Evolutionary conservation across 2,329 filamentous ascomycete genomes (phyloP), one percentile per base, ranked within the genome.

Genomic region (Alternaria gaisen): DNA sequence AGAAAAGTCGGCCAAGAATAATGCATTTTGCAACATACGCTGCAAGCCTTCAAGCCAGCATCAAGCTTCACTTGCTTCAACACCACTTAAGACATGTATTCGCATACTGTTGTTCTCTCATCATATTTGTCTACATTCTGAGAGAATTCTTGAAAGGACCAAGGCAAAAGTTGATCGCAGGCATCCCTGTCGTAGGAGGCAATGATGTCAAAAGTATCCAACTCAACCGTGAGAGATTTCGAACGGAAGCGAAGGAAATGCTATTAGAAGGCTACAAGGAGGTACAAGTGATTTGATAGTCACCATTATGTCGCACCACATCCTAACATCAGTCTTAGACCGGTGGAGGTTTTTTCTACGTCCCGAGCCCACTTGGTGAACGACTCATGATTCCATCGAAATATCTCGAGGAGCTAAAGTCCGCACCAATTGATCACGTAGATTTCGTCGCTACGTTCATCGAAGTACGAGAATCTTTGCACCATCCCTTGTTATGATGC

Each of bases 361-460:
- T 51, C 30, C 47, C 47, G 18, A 36, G 30, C 30, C 30, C 30
- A 51, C 14, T 24, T 36, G 47, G 30, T 12, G 47, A 51, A 24
- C 47, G 47, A 22, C 32, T 51, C 18, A 51, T 51, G 47, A 51
- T 51, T n/a, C 47, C 47, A 24, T 22, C 30, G 11, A 36, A 38
- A 36, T 51, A 51, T 24, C 30, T 51, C 10, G 47, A 51, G 20
- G 47, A 51, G 30, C 32, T 51, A 30, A 51, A 51, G 32, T 36
- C 30, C 4, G 47, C 47, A 16, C 47, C 47, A 24, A 32, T 36
- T 5, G 14, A 18, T 36, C 30, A 51, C n/a, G 20, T 38, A 22
- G 47, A 51, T 26, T 51, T 51, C 32, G 20, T 38, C 1, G 47
- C 47, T 16, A 51, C 30, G 12, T 51, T 51, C 20, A 24, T 38